Conservation (phyloP, 2,329 filamentous ascomycete genomes). For the Fusarium nematophilum region DNA sequence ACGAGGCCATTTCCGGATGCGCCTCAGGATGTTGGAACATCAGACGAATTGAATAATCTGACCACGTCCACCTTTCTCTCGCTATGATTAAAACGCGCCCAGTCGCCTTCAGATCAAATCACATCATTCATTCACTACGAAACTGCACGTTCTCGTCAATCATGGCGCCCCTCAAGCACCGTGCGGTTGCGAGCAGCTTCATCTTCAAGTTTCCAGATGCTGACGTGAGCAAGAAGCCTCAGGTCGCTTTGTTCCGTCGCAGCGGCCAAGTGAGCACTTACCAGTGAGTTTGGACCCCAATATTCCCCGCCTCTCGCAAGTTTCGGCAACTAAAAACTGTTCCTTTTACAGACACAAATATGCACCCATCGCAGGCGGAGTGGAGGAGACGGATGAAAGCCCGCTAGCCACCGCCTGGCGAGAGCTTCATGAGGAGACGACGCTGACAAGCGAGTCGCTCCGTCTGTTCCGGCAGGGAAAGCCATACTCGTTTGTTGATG, state of each 20-base stretch:
- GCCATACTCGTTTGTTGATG: slow-evolving; percentile 67
- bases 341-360: slow-evolving; percentile 60
- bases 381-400: slow-evolving; percentile 63
- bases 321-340: not conserved
- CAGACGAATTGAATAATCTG: too few relatives aligned
- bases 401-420: slow-evolving; percentile 70
- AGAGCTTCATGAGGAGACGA: slow-evolving; percentile 72
- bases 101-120: not conserved
- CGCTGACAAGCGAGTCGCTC: slow-evolving; percentile 59
- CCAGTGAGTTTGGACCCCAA: slow-evolving; percentile 58
- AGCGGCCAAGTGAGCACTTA: slow-evolving; percentile 71
- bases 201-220: slow-evolving; percentile 59
- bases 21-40: too few relatives aligned
- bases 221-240: slow-evolving; percentile 51
- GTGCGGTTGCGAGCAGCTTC: slow-evolving; percentile 62
- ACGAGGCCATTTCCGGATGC: slow-evolving; percentile 24
- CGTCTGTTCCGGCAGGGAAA: slow-evolving; percentile 67
- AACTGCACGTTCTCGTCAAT: slow-evolving; percentile 14
- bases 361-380: slow-evolving; percentile 71
- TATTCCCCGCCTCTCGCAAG: too few relatives aligned
- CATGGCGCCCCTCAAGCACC: slow-evolving; percentile 41
- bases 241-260: slow-evolving; percentile 71
- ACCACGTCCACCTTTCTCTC: too few relatives aligned
- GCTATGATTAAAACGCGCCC: not conserved
- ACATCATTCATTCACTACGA: not conserved